Percentiles rank a stretch among this genome's conserved stretches.
These are phyloP conservation scores for Monosporascus sp. DNA, from an alignment of 2,329 filamentous ascomycete species.

Conservation along the genomic window DNA sequence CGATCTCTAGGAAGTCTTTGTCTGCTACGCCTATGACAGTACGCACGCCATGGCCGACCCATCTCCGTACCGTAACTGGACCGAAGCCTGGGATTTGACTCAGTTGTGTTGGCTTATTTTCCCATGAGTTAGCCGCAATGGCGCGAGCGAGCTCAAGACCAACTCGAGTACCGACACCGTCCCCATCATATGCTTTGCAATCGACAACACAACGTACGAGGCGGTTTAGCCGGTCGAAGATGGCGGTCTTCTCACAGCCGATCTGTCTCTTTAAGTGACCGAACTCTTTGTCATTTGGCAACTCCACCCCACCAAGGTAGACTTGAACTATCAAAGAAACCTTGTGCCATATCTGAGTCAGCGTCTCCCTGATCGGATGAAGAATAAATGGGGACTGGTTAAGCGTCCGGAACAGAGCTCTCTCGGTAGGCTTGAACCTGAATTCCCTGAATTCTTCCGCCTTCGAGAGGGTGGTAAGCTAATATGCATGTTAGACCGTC, in stretches of 20 bases:
- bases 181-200: conserved; percentile 54
- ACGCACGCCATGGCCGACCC: conserved; percentile 64
- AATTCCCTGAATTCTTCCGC: conserved; percentile 69
- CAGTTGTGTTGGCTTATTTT: conserved; percentile 73
- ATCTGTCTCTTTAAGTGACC: conserved; percentile 51
- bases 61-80: conserved; percentile 65
- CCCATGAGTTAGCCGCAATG: conserved; percentile 72
- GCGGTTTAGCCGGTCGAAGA: conserved; percentile 65
- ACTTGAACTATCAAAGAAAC: conserved; percentile 73
- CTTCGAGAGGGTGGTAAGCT: conserved; percentile 63
- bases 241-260: conserved; percentile 51
- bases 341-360: conserved; percentile 66
- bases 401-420: conserved; percentile 62
- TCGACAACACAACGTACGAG: conserved; percentile 72
- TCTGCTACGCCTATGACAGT: conserved; percentile 65
- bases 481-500: conserved; percentile 6
- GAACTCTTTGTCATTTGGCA: conserved; percentile 52
- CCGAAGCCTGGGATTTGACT: conserved; percentile 80
- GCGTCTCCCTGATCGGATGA: conserved; percentile 63
- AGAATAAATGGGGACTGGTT: conserved; percentile 65
- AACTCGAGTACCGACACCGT: conserved; percentile 61
- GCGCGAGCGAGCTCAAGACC: conserved; percentile 75
- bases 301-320: conserved; percentile 62
- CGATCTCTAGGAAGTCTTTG: conserved; percentile 66
- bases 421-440: conserved; percentile 65